A percentile compares a stretch with the other conserved stretches of the same genome.
Conservation (phyloP, 2,329 filamentous ascomycete species). For the Periconia sp. region DNA sequence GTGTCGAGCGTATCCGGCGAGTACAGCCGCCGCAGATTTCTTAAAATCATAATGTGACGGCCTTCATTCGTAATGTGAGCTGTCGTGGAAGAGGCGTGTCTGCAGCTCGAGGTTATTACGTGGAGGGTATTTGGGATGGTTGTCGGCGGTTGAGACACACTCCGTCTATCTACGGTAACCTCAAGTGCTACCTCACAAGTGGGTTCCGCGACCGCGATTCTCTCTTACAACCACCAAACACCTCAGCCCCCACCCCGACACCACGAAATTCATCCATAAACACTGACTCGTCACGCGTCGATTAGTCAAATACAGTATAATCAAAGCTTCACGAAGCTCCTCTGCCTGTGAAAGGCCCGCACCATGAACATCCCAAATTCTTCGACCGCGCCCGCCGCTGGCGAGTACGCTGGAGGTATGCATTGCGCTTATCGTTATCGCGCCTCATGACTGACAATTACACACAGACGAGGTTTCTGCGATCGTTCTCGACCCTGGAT, state of each 20-base stretch:
- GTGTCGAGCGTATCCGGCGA: slow-evolving; percentile 70
- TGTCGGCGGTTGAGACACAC: not conserved
- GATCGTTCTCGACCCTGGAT: slow-evolving; percentile 93
- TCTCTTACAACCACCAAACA: slow-evolving; percentile 23
- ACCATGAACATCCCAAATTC: slow-evolving; percentile 42
- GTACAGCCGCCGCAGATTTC: slow-evolving; percentile 58
- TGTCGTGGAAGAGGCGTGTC: not conserved
- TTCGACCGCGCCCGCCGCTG: slow-evolving; percentile 42
- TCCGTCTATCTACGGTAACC: not conserved
- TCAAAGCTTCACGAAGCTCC: slow-evolving; percentile 3
- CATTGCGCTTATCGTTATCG: slow-evolving; percentile 8
- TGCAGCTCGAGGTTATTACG: not conserved
- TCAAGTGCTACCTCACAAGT: slow-evolving; percentile 21
- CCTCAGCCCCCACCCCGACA: slow-evolving; percentile 19
- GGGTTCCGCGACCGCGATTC: slow-evolving; percentile 24
- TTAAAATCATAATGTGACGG: slow-evolving; percentile 40
- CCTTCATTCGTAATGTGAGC: slow-evolving; percentile 22
- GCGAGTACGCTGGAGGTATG: slow-evolving; percentile 51
- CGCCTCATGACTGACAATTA: slow-evolving; percentile 11
- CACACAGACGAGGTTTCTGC: slow-evolving; percentile 89
- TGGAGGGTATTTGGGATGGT: not conserved
- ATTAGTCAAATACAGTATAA: slow-evolving; percentile 4
- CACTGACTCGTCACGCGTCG: slow-evolving; percentile 27
- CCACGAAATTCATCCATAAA: slow-evolving; percentile 5
- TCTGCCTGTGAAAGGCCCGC: slow-evolving; percentile 15